These are phyloP conservation scores for Pestalotiopsis sp. DNA, from an alignment of 2,329 filamentous ascomycete genomes.

Conservation along the genomic window DNA sequence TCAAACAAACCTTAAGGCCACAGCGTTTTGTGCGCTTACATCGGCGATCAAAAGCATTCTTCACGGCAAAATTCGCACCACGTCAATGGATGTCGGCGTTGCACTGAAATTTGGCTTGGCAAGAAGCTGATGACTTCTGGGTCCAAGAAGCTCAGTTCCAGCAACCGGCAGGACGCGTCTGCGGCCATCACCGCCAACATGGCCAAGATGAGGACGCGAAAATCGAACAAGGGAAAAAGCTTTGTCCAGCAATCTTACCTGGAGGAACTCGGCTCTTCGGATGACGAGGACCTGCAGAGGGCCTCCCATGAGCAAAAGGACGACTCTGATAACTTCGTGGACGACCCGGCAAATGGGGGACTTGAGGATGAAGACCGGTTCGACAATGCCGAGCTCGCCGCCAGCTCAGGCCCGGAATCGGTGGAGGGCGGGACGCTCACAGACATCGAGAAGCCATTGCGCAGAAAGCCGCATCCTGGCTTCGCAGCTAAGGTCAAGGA, in stretches of 20 bases:
- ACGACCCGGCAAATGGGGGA: conserved; percentile 4
- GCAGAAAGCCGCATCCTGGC: not conserved
- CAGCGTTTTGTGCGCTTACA: not conserved
- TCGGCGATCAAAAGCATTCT: not conserved
- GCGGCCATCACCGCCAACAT: too few relatives aligned
- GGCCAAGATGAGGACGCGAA: conserved; percentile 29
- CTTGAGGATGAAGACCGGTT: conserved; percentile 11
- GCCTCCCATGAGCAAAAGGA: conserved; percentile 12
- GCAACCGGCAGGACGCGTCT: not conserved
- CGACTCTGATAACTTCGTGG: conserved; percentile 28
- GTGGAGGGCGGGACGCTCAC: not conserved
- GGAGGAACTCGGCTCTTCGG: conserved; percentile 22
- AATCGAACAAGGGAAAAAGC: conserved; percentile 30
- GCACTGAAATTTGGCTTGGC: not conserved
- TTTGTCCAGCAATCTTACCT: conserved; percentile 24
- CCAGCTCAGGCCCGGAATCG: not conserved
- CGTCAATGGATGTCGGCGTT: not conserved
- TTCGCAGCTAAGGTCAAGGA: conserved; percentile 17
- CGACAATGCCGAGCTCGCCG: not conserved
- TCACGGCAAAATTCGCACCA: not conserved
- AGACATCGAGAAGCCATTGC: not conserved
- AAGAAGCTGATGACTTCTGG: conserved; percentile 10
- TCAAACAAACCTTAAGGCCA: not conserved
- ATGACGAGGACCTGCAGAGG: conserved; percentile 24
- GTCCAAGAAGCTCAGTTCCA: not conserved